A percentile compares a stretch with the other conserved stretches of the same genome.
Conservation (phyloP, 208 protist genomes). For the Phytomonas sp. region DNA sequence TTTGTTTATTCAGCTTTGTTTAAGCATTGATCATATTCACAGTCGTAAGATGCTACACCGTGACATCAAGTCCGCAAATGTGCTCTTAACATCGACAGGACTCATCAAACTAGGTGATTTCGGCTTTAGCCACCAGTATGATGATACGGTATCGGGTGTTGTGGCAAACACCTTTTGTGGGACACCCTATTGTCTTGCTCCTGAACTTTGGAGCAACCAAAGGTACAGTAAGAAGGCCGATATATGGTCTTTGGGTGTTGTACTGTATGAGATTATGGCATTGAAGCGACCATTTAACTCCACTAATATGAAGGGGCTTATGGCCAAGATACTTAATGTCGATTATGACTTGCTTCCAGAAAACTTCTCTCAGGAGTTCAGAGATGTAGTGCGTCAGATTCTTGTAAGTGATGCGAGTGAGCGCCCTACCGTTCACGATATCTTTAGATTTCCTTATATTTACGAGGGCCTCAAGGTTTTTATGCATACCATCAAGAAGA, state of each 20-base stretch:
- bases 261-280: conserved; percentile 76
- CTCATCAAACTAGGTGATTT: conserved; percentile 90
- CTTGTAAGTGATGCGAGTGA: conserved; percentile 64
- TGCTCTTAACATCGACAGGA: conserved; percentile 79
- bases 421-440: conserved; percentile 54
- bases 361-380: conserved; percentile 48
- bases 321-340: conserved; percentile 66
- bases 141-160: conserved; percentile 82
- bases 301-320: conserved; percentile 76
- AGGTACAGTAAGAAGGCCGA: conserved; percentile 85
- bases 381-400: conserved; percentile 52
- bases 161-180: conserved; percentile 79
- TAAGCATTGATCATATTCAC: conserved; percentile 86
- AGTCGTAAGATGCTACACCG: conserved; percentile 85
- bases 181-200: conserved; percentile 78
- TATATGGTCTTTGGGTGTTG: conserved; percentile 70
- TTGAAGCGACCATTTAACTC: conserved; percentile 72
- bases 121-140: conserved; percentile 85
- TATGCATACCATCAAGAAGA: conserved; percentile 76
- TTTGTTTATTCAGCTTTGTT: conserved; percentile 79
- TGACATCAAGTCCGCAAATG: conserved; percentile 87
- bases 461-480: conserved; percentile 74
- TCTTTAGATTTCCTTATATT: conserved; percentile 72
- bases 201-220: conserved; percentile 87
- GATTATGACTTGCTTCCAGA: conserved; percentile 60